A percentile compares a stretch with the other conserved stretches of the same genome.
phyloP scores from a whole-genome alignment of 1,139 yeast species.

The Ogataea hybrid region DNA sequence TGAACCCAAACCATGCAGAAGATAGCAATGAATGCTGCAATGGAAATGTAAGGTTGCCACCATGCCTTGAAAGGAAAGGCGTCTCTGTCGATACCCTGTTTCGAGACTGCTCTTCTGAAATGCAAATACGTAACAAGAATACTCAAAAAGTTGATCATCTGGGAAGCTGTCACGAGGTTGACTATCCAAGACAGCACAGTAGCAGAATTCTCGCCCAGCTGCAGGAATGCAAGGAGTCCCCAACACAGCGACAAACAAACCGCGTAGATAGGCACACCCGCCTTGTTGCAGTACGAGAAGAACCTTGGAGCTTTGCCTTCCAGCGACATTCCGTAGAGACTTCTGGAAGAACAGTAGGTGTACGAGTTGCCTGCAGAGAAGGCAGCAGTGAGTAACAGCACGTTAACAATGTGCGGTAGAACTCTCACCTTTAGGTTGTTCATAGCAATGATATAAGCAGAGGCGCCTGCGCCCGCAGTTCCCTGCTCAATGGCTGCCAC shows the following conservation, averaged over 20 bases:
- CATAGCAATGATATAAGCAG: constrained; percentile 66
- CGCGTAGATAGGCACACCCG: constrained; percentile 39
- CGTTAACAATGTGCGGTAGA: constrained; percentile 63
- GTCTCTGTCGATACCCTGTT: constrained; percentile 54
- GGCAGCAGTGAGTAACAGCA: constrained; percentile 55
- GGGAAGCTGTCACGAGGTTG: constrained; percentile 73
- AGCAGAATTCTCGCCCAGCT: constrained; percentile 54
- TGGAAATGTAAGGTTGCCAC: constrained; percentile 53
- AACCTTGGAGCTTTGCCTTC: constrained; percentile 49
- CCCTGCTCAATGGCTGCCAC: constrained; percentile 40
- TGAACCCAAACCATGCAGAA: constrained; percentile 58
- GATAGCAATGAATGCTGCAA: constrained; percentile 39
- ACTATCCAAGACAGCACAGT: constrained; percentile 73
- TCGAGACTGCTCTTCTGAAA: constrained; percentile 59
- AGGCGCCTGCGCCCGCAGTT: constrained; percentile 55
- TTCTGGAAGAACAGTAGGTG: constrained; percentile 57
- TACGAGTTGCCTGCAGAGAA: constrained; percentile 72
- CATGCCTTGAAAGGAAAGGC: constrained; percentile 52
- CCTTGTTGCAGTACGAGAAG: constrained; percentile 44
- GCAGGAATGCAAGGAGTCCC: constrained; percentile 50
- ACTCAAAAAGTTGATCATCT: constrained; percentile 62
- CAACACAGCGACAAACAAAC: constrained; percentile 33
- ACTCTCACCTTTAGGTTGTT: constrained; percentile 46
- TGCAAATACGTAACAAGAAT: constrained; percentile 59
- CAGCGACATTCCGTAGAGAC: constrained; percentile 59